Conservation (phyloP, 768 basidiomycete species). For the Erythrobasidium yunnanense region DNA sequence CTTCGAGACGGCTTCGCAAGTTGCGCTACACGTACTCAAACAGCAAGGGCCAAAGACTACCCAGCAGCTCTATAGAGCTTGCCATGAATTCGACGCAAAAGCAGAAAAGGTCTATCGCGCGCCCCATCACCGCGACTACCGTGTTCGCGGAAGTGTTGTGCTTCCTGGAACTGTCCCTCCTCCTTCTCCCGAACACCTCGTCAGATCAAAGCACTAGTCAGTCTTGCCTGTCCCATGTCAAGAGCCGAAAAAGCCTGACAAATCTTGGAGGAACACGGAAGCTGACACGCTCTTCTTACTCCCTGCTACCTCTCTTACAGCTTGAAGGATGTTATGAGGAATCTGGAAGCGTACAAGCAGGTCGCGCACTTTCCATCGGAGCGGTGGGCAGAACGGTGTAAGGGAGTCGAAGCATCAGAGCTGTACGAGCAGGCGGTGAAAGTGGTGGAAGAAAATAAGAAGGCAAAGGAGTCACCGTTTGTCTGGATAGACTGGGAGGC, state of each 20-base stretch:
- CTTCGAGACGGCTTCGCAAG: background rate
- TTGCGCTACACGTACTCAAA: slow-evolving; percentile 18
- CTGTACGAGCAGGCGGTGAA: background rate
- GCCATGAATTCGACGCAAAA: slow-evolving; percentile 5
- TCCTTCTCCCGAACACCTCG: slow-evolving; percentile 9
- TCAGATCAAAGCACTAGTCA: slow-evolving; percentile 6
- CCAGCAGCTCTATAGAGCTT: slow-evolving; percentile 10
- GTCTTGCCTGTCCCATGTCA: background rate
- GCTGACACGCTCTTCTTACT: background rate
- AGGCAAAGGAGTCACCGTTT: background rate
- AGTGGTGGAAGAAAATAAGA: background rate
- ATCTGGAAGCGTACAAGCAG: background rate
- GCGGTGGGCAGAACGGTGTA: background rate
- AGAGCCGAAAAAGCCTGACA: too few species aligned
- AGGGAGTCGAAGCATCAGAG: background rate
- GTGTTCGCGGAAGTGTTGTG: background rate
- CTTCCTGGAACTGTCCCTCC: background rate
- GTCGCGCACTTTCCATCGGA: background rate
- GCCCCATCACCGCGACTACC: slow-evolving; percentile 10
- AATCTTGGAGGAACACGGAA: background rate
- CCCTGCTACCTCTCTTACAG: background rate
- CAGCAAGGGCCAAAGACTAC: slow-evolving; percentile 16
- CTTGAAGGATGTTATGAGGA: background rate
- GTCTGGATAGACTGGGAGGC: slow-evolving; percentile 21
- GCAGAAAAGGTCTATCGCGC: background rate